Evolutionary conservation across 306 rosid species (phyloP), one percentile per base, ranked within the genome.

Genomic region (Crotalaria pallida): DNA sequence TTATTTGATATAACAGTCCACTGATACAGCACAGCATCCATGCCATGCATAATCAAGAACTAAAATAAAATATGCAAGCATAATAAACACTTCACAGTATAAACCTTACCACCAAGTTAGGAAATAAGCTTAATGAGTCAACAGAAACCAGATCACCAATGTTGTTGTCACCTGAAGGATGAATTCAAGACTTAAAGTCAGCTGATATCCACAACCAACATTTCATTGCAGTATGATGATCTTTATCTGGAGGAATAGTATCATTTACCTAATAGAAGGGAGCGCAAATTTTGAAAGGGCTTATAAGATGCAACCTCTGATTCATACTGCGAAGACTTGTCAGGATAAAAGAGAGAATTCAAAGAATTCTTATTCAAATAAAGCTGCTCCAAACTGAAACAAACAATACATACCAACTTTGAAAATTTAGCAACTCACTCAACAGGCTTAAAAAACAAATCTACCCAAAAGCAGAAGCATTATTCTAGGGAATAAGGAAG

Each of bases 351-450:
- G 74, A 94, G 72, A 78, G 51, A 44, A 59, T 63, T 82, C 89
- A 94, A 84, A 33, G 75, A 84, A 87, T 94, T 94, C 88, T 84
- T 87, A 85, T 85, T 88, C 84, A 94, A 77, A 77, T 90, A 84
- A 67, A 94, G 91, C 90, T 94, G 90, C 95, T 88, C 92, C 92
- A 91, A 94, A 88, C 99, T 94, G 85, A 75, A 85, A 75, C 58
- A 80, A 76, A 51, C 58, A 80, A 76, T 45, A 65, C 48, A 55
- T 50, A 72, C 47, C 65, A 72, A 81, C 63, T 57, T 17, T n/a
- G 11, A 31, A 71, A 81, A 76, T 53, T 68, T 57, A 65, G 80
- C 65, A 75, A 65, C 69, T 38, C 18, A 65, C n/a, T n/a, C n/a
- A n/a, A 76, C 18, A 73, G 43, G 69, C 48, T 57, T 52, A 22